phyloP scores from a whole-genome alignment of 2,329 filamentous ascomycete genomes.

The Metarhizium sp. region DNA sequence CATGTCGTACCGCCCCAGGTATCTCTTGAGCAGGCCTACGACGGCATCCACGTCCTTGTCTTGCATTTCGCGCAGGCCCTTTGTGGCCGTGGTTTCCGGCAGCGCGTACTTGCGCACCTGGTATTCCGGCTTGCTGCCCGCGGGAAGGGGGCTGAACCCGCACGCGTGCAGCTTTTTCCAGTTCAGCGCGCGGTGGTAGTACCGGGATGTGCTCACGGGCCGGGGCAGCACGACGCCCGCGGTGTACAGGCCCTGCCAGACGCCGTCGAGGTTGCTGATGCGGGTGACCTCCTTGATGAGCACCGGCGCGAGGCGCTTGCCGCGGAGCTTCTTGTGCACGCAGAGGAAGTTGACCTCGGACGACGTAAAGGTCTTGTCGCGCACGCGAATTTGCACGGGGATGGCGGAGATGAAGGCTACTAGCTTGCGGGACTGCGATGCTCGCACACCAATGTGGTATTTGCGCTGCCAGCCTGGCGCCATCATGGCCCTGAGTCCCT shows the following conservation, averaged over 20 bases:
- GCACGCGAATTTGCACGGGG: conserved; percentile 73
- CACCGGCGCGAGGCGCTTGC: conserved; percentile 84
- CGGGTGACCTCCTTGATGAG: conserved; percentile 97
- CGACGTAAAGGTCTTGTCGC: conserved; percentile 63
- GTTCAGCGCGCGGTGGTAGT: conserved; percentile 88
- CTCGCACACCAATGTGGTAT: conserved; percentile 92
- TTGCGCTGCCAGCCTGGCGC: conserved; percentile 87
- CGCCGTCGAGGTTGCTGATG: conserved; percentile 73
- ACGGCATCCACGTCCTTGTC: conserved; percentile 69
- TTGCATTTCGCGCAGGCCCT: conserved; percentile 73
- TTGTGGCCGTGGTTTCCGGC: conserved; percentile 61
- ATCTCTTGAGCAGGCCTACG: conserved; percentile 63
- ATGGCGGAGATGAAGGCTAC: conserved; percentile 95
- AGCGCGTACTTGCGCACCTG: conserved; percentile 83
- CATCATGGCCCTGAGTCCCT: conserved; percentile 68
- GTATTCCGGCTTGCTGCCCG: conserved; percentile 72
- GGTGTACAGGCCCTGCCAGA: conserved; percentile 95
- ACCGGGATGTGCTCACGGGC: conserved; percentile 85
- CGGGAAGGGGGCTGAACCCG: conserved; percentile 82
- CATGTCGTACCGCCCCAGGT: conserved; percentile 73
- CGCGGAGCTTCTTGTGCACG: conserved; percentile 93
- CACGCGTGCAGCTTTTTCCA: conserved; percentile 96
- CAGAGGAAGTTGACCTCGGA: conserved; percentile 98
- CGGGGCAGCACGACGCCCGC: conserved; percentile 85
- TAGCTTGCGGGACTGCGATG: conserved; percentile 71